Evolutionary conservation across 495 filamentous ascomycete genomes (phyloP), one percentile per base, ranked within the genome.

Genomic region (Amphirosellinia nigrospora): DNA sequence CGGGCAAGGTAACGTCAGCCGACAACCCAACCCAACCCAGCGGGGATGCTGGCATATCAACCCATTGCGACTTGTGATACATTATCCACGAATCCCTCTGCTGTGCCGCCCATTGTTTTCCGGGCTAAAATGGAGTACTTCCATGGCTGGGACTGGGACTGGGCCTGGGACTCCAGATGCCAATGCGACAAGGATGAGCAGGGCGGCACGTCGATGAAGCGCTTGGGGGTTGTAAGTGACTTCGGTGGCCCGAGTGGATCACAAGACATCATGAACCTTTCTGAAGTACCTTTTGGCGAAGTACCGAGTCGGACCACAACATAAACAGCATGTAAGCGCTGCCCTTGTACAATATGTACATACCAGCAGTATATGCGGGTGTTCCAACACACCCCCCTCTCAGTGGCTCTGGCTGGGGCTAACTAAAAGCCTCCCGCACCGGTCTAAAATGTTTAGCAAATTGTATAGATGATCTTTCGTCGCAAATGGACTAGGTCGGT

Each of bases 21-120:
- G 63, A 65, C 63, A n/a, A n/a, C n/a, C n/a, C n/a, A n/a, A n/a
- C n/a, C n/a, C n/a, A n/a, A 34, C 62, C 62, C 46, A 26, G 19
- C 39, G 38, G 23, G 60, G 60, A 63, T 63, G 60, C 23, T 64
- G 45, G 10, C 50, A 50, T 36, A 30, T 63, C 55, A 36, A 48
- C 26, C 23, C 39, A 63, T 63, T 21, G 41, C 21, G 4, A 4
- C 41, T 21, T n/a, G 26, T 43, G 60, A 36, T 64, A 64, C 43
- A 65, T 65, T 65, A 52, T 53, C 63, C 63, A 53, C 46, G 63
- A 65, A 52, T 65, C 63, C 63, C 21, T 65, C 63, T 64, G 63
- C 63, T 65, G 63, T 65, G 45, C 45, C 63, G 41, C 61, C 38
- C 60, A 46, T 43, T 45, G 43, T 50, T 65, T 64, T 50, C 11